Base-by-base conservation (phyloP, 106 monocot genomes). In the Allium sativum region DNA sequence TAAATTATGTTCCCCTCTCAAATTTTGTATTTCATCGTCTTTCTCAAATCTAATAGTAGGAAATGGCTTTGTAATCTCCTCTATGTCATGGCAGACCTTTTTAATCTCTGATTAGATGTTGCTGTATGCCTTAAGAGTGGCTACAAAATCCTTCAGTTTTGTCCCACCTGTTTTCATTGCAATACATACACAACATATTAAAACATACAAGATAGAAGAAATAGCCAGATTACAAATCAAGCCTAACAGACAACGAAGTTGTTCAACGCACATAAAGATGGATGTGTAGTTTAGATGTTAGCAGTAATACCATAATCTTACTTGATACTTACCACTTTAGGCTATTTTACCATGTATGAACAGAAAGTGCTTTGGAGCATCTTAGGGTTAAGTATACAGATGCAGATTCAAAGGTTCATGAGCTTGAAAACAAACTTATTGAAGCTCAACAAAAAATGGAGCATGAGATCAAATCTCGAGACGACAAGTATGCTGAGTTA, bases 41-140 rank as follows among this genome's bases (percentile, higher is more conserved):
- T 86, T 94, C 58, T 89, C 89, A 75, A 94, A 94, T 64, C 93
- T 89, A 77, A 94, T 77, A 44, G 93, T 94, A 42, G 93, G 93
- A 71, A 94, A 94, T 46, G 89, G 85, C 74, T 94, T 94, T 42
- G 93, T 89, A 74, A 74, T 89, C 54, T 94, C 93, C 55, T 94
- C 93, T 44, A 94, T 89, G 7, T 89, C 89, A 59, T 74, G 74
- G 44, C 93, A 86, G 13, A 94, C 78, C 65, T 86, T 89, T 65
- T 78, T 72, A 70, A 94, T 86, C 69, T 94, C 89, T 52, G 89
- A 73, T 70, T 89, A 76, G 54, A 94, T 79, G 60, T 42, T 64
- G 22, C 56, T 78, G 65, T 75, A 70, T 42, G 80, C 52, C 40
- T 89, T 59, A 66, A 89, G 68, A 11, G 93, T 86, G 55, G 86